phyloP scores from a whole-genome alignment of 2,329 filamentous ascomycete genomes.

The Xylaria sp. region DNA sequence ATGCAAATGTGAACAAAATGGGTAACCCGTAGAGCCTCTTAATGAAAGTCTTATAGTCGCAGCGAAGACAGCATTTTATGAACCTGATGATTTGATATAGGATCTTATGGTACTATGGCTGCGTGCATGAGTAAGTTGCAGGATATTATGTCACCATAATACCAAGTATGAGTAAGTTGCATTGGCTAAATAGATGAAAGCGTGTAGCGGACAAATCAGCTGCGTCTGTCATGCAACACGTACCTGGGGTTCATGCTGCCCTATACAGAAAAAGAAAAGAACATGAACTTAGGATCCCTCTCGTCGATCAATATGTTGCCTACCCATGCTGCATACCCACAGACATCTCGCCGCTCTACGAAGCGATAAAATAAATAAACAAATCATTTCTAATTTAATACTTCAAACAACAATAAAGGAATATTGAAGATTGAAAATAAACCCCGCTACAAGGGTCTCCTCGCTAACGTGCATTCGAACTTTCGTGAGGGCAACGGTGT shows the following conservation, averaged over 20 bases:
- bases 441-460: too few relatives aligned
- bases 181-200: background rate
- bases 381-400: too few relatives aligned
- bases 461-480: too few relatives aligned
- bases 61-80: background rate
- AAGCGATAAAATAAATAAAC: background rate
- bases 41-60: background rate
- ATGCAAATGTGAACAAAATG: background rate
- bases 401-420: too few relatives aligned
- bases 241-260: background rate
- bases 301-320: background rate
- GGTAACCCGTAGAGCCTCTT: background rate
- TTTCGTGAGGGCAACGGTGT: too few relatives aligned
- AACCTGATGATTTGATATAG: background rate
- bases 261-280: background rate
- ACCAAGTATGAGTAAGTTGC: background rate
- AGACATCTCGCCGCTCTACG: conserved; percentile 1
- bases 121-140: background rate
- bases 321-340: background rate
- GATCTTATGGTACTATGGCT: background rate
- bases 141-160: background rate
- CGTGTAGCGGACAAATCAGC: background rate
- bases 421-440: too few relatives aligned
- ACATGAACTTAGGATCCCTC: background rate
- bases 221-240: background rate